phyloP scores from a whole-genome alignment of 345 rosid species.

The Hevea brasiliensis region DNA sequence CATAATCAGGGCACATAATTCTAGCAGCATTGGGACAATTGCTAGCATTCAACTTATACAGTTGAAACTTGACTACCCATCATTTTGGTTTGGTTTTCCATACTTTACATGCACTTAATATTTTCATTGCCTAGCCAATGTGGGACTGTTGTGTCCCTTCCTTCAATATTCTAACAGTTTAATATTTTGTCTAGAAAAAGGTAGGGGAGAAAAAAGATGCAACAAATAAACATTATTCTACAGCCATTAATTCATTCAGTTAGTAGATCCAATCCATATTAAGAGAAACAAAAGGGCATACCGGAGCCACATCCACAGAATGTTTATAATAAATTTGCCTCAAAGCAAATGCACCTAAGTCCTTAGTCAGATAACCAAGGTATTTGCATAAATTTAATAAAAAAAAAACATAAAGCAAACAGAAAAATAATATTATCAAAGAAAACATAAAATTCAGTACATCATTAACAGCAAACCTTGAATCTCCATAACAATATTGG shows the following conservation, averaged over 20 bases:
- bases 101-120: no score
- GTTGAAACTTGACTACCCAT: no score
- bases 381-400: background rate
- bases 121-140: no score
- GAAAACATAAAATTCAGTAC: background rate
- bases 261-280: background rate
- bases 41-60: background rate
- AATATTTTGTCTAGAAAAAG: no score
- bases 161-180: no score
- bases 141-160: no score
- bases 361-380: background rate
- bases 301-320: background rate
- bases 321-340: background rate
- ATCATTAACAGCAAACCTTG: conserved; percentile 51
- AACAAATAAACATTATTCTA: background rate
- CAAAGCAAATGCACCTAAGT: background rate
- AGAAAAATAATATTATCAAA: background rate
- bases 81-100: no score
- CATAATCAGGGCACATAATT: background rate
- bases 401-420: conserved; percentile 8
- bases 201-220: background rate
- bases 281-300: background rate
- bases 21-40: background rate
- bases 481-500: conserved; percentile 74
- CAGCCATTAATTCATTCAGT: background rate